Percentiles rank a stretch among this genome's conserved stretches.
phyloP scores from a whole-genome alignment of 306 rosid species.

The Leucaena leucocephala region DNA sequence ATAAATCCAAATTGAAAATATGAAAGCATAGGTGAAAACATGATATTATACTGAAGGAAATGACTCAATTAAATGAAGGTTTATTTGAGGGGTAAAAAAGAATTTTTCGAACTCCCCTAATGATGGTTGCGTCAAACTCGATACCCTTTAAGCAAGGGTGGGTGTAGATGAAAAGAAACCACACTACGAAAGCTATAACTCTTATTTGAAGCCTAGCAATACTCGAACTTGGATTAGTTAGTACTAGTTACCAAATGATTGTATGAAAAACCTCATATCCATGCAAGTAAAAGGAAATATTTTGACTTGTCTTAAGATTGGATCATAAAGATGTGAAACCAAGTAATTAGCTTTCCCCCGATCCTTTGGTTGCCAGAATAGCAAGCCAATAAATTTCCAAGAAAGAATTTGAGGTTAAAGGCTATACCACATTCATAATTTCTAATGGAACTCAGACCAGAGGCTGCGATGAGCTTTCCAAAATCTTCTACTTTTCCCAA shows the following conservation, averaged over 20 bases:
- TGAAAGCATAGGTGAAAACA: background rate
- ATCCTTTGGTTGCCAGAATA: background rate
- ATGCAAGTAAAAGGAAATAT: background rate
- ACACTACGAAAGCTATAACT: background rate
- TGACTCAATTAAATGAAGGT: background rate
- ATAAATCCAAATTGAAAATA: conserved; percentile 17
- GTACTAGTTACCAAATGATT: background rate
- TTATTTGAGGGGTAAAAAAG: background rate
- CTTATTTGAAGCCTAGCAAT: background rate
- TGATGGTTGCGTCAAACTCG: no score
- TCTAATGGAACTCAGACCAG: conserved; percentile 89
- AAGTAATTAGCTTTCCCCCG: conserved; percentile 5
- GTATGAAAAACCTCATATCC: background rate
- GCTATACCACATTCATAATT: conserved; percentile 90
- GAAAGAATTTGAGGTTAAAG: conserved; percentile 28
- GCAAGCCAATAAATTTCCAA: conserved; percentile 9
- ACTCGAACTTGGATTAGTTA: background rate
- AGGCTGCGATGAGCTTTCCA: conserved; percentile 77
- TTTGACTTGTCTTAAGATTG: background rate
- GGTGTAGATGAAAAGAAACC: background rate
- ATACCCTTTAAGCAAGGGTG: no score
- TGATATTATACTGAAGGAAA: background rate
- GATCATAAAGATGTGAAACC: background rate
- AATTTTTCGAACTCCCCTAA: background rate
- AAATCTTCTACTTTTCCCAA: conserved; percentile 70